A percentile compares a stretch with the other conserved stretches of the same genome.
These are phyloP conservation scores for Saraca asoca DNA, from an alignment of 331 rosid genomes.

Conservation along the genomic window DNA sequence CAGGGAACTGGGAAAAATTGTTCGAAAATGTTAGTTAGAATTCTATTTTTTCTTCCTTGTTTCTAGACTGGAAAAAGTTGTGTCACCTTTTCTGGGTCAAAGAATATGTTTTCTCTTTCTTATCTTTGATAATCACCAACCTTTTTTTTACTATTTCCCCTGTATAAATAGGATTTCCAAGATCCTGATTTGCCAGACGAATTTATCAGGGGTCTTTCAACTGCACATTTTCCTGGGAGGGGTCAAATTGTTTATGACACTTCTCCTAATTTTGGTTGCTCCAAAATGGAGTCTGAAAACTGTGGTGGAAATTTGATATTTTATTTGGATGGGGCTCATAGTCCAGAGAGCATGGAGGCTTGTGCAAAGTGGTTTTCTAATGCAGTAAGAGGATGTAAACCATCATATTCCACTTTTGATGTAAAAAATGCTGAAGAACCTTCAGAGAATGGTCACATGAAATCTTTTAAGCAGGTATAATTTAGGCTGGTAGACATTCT, in stretches of 20 bases:
- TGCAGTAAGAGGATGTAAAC: conserved; percentile 41
- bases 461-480: conserved; percentile 38
- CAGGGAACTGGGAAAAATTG: conserved; percentile 61
- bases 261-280: conserved; percentile 27
- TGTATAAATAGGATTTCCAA: conserved; percentile 40
- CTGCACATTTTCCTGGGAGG: conserved; percentile 62
- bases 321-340: conserved; percentile 85
- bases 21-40: conserved; percentile 51
- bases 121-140: conserved; percentile 3
- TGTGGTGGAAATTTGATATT: conserved; percentile 58
- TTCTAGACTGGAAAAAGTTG: not conserved
- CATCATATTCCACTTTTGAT: conserved; percentile 27
- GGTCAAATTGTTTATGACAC: conserved; percentile 61
- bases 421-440: conserved; percentile 23
- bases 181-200: conserved; percentile 55
- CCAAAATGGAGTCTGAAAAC: conserved; percentile 34
- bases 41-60: not conserved
- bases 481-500: conserved; percentile 15
- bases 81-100: not conserved
- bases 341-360: conserved; percentile 81
- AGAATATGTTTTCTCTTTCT: conserved; percentile 1
- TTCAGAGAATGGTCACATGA: conserved; percentile 35
- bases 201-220: conserved; percentile 68
- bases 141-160: conserved; percentile 3
- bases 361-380: conserved; percentile 76